Conservation (phyloP, 495 filamentous ascomycete genomes). For the Friedmanniomyces endolithicus region DNA sequence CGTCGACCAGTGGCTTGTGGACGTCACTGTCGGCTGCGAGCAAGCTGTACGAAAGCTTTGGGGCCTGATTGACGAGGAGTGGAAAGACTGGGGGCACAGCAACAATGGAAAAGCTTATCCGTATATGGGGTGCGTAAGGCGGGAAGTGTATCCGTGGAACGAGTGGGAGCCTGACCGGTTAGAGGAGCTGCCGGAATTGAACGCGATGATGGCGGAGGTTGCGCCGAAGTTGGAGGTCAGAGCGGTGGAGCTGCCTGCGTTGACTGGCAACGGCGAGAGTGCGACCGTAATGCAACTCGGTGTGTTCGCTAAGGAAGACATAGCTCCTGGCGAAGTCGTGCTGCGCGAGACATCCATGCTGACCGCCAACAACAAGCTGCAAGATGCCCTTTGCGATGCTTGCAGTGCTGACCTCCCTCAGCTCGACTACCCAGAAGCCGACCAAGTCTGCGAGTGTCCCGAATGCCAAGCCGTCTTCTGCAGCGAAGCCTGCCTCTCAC, state of each 20-base stretch:
- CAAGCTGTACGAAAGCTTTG: not conserved
- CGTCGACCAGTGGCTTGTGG: not conserved
- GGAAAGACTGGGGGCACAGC: not conserved
- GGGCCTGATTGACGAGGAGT: not conserved
- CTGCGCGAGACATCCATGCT: slow-evolving; percentile 67
- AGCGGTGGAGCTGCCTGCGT: slow-evolving; percentile 56
- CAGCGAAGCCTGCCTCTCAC: slow-evolving; percentile 54
- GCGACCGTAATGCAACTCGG: slow-evolving; percentile 62
- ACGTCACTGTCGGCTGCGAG: not conserved
- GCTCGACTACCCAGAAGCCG: slow-evolving; percentile 22
- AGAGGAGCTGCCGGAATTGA: slow-evolving; percentile 51
- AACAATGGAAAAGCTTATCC: slow-evolving; percentile 30
- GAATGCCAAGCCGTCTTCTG: slow-evolving; percentile 84
- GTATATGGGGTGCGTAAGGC: slow-evolving; percentile 62
- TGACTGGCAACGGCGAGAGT: slow-evolving; percentile 34
- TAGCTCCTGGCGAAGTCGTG: slow-evolving; percentile 62
- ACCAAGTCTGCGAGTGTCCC: slow-evolving; percentile 41
- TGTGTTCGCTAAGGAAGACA: slow-evolving; percentile 74
- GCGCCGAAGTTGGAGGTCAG: slow-evolving; percentile 62
- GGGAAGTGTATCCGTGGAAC: slow-evolving; percentile 94
- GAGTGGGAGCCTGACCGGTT: slow-evolving; percentile 75
- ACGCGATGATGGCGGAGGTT: slow-evolving; percentile 47
- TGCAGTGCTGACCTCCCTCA: slow-evolving; percentile 64
- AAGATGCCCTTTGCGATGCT: slow-evolving; percentile 72
- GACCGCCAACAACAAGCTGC: slow-evolving; percentile 68